Conservation (phyloP, 495 filamentous ascomycete species). For the Lentithecium fluviatile region DNA sequence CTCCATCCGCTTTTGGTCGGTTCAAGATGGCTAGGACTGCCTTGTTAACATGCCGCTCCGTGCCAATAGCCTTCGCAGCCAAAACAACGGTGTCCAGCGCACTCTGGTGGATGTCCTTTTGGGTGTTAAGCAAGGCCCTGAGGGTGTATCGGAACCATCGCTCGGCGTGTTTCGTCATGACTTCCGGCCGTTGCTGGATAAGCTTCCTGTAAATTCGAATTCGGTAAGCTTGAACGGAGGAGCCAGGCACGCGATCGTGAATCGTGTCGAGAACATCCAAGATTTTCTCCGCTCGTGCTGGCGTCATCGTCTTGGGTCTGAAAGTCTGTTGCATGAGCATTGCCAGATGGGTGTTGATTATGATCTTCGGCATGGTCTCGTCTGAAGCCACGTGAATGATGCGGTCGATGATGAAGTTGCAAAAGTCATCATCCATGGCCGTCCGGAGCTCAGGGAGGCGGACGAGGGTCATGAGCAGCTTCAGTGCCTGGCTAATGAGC, state of each 20-base stretch:
- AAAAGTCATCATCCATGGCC: constrained; percentile 71
- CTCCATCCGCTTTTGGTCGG: constrained; percentile 52
- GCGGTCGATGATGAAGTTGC: constrained; percentile 73
- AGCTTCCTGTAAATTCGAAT: constrained; percentile 74
- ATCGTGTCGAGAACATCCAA: constrained; percentile 66
- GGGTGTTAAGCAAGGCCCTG: constrained; percentile 69
- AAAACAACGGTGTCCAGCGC: constrained; percentile 72
- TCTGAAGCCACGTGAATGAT: constrained; percentile 68
- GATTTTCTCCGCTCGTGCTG: constrained; percentile 63
- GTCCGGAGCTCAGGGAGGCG: constrained; percentile 63
- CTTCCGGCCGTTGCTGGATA: constrained; percentile 61
- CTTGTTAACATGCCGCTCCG: constrained; percentile 61
- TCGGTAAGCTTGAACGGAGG: constrained; percentile 69
- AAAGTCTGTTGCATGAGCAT: constrained; percentile 78
- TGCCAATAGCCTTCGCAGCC: constrained; percentile 62
- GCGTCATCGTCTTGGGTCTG: constrained; percentile 66
- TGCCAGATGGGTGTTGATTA: constrained; percentile 73
- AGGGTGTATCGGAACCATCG: constrained; percentile 84
- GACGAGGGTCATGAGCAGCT: constrained; percentile 69
- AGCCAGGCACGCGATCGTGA: constrained; percentile 72
- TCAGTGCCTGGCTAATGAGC: constrained; percentile 72
- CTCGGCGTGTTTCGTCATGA: constrained; percentile 59
- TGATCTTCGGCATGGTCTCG: constrained; percentile 66
- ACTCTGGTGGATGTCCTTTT: constrained; percentile 71
- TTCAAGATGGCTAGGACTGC: constrained; percentile 46